These are phyloP conservation scores for Psophocarpus tetragonolobus DNA, from an alignment of 306 rosid species.

Conservation along the genomic window DNA sequence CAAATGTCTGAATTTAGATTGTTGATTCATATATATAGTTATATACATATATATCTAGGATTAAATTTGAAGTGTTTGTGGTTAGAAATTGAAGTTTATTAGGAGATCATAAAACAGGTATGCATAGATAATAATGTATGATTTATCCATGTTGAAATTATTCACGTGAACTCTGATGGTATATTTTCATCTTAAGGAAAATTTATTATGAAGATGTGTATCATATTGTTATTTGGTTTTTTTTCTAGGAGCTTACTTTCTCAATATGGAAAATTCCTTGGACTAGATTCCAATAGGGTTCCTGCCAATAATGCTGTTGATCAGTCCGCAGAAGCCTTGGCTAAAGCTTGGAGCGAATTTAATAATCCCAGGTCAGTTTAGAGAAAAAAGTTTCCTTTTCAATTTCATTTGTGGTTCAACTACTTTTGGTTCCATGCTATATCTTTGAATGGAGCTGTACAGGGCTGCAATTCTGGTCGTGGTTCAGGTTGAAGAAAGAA, in stretches of 20 bases:
- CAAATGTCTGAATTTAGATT: background rate
- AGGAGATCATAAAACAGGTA: background rate
- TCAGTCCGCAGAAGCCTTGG: conserved; percentile 65
- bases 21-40: background rate
- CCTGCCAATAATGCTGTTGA: conserved; percentile 54
- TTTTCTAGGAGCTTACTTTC: conserved; percentile 68
- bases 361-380: conserved; percentile 70
- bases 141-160: conserved; percentile 1
- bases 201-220: background rate
- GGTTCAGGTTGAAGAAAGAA: conserved; percentile 83
- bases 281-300: conserved; percentile 64
- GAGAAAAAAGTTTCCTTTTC: conserved; percentile 5
- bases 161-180: conserved; percentile 7
- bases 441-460: conserved; percentile 37
- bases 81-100: background rate
- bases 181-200: background rate
- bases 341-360: conserved; percentile 88
- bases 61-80: background rate
- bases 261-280: conserved; percentile 66
- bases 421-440: conserved; percentile 27
- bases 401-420: conserved; percentile 11
- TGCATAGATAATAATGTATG: conserved; percentile 1
- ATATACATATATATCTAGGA: background rate
- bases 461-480: conserved; percentile 78
- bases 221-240: conserved; percentile 32